Evolutionary conservation across 768 basidiomycete species (phyloP), one percentile per base, ranked within the genome.

Genomic region (Lactarius tabidus): DNA sequence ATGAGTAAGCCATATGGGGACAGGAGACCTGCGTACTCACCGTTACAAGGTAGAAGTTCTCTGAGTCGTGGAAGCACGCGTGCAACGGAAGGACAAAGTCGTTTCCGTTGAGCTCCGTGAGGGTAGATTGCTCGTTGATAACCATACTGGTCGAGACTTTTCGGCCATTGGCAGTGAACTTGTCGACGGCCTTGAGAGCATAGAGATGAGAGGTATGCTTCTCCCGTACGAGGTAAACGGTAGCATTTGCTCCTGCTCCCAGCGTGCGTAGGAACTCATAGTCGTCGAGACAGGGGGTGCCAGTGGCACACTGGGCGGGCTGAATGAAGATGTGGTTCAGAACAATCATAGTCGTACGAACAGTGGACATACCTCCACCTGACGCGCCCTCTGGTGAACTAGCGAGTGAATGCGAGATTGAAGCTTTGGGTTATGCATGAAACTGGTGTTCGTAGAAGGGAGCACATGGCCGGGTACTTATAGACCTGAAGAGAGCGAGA

Each of bases 161-260:
- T 57, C 38, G 28, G n/a, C 64, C 64, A 3, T 2, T 31, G 0
- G 23, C 3, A 15, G 23, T 26, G 48, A 33, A 61, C 56, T 66
- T 66, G n/a, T 66, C 48, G 35, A 66, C 56, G 23, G 60, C 60
- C 45, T 66, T 66, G 60, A 66, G 60, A 57, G 60, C 65, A 53
- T 57, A 66, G 45, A 66, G n/a, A n/a, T 33, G 18, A 3, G 55
- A 51, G 1, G 65, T 66, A 28, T 43, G 55, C 60, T 57, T 65
- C 55, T 66, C 60, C 57, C 60, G 65, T 26, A 57, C 65, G 31
- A 66, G 60, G 56, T 66, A 66, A 43, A 66, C 65, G 35, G 56
- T 60, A 23, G 65, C 65, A n/a, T 52, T 53, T 41, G 48, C 65
- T 26, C 65, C 65, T 26, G 23, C 8, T 29, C 65, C 60, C 48